Evolutionary conservation across 2,329 filamentous ascomycete genomes (phyloP).

Genomic region (Aureobasidium sp.): DNA sequence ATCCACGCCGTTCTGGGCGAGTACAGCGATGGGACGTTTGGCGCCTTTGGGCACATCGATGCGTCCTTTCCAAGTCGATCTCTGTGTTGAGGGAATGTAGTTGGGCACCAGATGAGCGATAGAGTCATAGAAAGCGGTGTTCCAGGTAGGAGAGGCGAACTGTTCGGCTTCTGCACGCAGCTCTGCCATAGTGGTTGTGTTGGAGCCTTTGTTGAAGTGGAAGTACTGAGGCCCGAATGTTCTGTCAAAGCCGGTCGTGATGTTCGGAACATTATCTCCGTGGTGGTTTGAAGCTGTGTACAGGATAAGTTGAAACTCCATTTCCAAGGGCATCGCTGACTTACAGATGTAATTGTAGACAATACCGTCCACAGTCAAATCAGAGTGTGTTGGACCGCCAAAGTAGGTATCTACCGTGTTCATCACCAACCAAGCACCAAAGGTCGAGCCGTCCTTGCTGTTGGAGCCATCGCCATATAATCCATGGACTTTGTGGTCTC

Average conservation of each 20-base stretch:
- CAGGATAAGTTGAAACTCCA: background rate
- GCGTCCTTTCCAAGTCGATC: conserved; percentile 46
- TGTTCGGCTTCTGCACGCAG: conserved; percentile 50
- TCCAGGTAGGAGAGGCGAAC: conserved; percentile 48
- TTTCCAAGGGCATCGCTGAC: conserved; percentile 3
- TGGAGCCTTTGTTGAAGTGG: conserved; percentile 53
- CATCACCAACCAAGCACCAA: conserved; percentile 58
- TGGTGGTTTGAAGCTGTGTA: conserved; percentile 52
- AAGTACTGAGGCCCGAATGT: conserved; percentile 60
- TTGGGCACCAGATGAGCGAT: conserved; percentile 55
- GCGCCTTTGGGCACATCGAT: conserved; percentile 48
- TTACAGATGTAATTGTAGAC: conserved; percentile 55
- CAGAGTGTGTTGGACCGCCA: conserved; percentile 55
- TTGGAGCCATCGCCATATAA: conserved; percentile 46
- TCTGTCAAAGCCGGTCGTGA: conserved; percentile 57
- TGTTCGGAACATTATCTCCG: conserved; percentile 56
- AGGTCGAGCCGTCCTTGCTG: conserved; percentile 46
- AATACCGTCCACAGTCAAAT: conserved; percentile 58
- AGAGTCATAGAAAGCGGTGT: conserved; percentile 55
- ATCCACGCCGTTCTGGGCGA: conserved; percentile 46
- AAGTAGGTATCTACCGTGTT: conserved; percentile 59
- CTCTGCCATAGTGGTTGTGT: conserved; percentile 39
- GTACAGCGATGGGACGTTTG: conserved; percentile 48
- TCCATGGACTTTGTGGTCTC: conserved; percentile 53
- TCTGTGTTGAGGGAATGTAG: conserved; percentile 47